A percentile compares a stretch with the other conserved stretches of the same genome.
Evolutionary conservation across 495 filamentous ascomycete species (phyloP).

Genomic region (Sordaria brevicollis): DNA sequence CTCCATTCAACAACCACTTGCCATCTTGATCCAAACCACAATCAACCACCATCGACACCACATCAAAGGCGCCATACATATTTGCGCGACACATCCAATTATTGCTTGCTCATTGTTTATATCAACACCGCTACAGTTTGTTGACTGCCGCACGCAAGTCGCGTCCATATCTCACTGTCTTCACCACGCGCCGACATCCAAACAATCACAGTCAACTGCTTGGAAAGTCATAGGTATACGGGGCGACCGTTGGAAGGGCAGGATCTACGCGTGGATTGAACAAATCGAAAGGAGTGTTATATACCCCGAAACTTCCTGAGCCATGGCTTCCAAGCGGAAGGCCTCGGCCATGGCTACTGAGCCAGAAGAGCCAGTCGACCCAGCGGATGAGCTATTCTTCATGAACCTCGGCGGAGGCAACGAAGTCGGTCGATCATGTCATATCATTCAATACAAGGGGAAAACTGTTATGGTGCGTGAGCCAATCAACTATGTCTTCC

Average conservation of each 20-base stretch:
- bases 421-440: constrained; percentile 93
- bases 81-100: background rate
- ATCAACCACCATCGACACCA: background rate
- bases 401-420: constrained; percentile 90
- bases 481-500: background rate
- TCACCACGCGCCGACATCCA: background rate
- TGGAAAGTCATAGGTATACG: background rate
- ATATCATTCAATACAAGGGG: constrained; percentile 97
- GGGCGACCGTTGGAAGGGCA: background rate
- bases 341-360: constrained; percentile 51
- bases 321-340: constrained; percentile 70
- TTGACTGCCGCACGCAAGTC: background rate
- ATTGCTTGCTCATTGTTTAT: fast-evolving
- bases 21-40: background rate
- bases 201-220: background rate
- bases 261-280: background rate
- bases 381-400: constrained; percentile 83
- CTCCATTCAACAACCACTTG: background rate
- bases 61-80: background rate
- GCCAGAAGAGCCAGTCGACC: constrained; percentile 62
- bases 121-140: background rate
- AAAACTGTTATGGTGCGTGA: constrained; percentile 90
- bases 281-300: background rate
- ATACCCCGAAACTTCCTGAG: background rate
- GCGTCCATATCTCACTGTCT: background rate